Base-by-base conservation (phyloP, 352 stramenopile species). In the Pythium folliculosum region DNA sequence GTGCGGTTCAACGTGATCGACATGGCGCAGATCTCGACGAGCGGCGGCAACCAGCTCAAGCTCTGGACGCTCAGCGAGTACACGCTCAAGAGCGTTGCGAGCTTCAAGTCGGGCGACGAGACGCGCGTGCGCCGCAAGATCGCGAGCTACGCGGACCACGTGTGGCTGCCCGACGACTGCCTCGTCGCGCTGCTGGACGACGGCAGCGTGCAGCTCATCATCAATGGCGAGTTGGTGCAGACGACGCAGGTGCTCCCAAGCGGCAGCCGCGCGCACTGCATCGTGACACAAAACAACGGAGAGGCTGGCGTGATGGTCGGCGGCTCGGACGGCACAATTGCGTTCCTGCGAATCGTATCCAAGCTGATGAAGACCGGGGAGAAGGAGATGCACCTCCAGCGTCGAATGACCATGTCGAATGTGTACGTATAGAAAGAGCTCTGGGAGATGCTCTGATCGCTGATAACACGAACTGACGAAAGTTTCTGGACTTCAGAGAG, bases 31-130 rank as follows among this genome's bases (percentile, higher is more conserved):
- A 49, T 94, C 9, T 91, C 86, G 21, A 90, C 84, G 12, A 89
- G 81, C 14, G 86, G 84, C 2, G 81, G 82, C 23, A 87, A 81
- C 44, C 40, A 89, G 38, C 73, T 92, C n/a, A 78, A 84, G 8
- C 77, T 94, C 40, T 94, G 86, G 86, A 91, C 78, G 62, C 73
- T 94, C 32, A 78, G 76, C 25, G 79, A 89, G 65, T 92, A 91
- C 68, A 82, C 81, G 17, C 74, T 92, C n/a, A 86, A 83, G 45
- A 73, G 64, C 37, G 77, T 92, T 40, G 81, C 73, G 1, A 92
- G 80, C 65, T 94, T 94, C 77, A 90, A 89, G 27, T 92, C 83
- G 3, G 82, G 79, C 4, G 82, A 90, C 47, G 84, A 92, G 63
- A 82, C 73, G 4, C 86, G 83, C 10, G 61, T 72, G 10, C 77